Percentiles rank a stretch among this genome's conserved stretches.
Conservation (phyloP, 169 alveolate species). For the Cryptosporidium bovis region DNA sequence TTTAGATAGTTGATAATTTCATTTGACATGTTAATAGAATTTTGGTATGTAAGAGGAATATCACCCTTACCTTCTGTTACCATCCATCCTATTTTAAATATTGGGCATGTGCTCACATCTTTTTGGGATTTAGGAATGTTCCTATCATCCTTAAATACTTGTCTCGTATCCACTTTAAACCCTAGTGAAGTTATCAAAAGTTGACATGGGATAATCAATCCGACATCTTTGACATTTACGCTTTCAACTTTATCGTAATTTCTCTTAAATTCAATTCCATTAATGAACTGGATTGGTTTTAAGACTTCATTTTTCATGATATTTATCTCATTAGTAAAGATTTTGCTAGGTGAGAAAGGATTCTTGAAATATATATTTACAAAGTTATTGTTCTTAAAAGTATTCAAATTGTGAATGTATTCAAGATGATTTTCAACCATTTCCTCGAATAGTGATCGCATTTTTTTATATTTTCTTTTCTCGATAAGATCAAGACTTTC, state of each 20-base stretch:
- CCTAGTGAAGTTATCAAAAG: constrained; percentile 56
- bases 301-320: background rate
- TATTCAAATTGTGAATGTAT: background rate
- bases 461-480: constrained; percentile 17
- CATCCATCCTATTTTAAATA: constrained; percentile 70
- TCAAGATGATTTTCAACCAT: constrained; percentile 61
- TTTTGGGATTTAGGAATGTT: background rate
- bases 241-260: background rate
- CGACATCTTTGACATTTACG: background rate
- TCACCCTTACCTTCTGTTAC: constrained; percentile 61
- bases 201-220: constrained; percentile 38
- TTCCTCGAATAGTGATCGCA: constrained; percentile 26
- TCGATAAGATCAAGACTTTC: background rate
- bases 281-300: constrained; percentile 24
- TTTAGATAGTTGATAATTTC: constrained; percentile 14
- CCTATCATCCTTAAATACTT: constrained; percentile 6
- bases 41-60: background rate
- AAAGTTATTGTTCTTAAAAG: background rate
- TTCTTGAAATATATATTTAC: constrained; percentile 45
- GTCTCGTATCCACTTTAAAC: constrained; percentile 19
- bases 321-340: constrained; percentile 28
- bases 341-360: constrained; percentile 10
- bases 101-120: constrained; percentile 1
- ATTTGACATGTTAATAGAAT: background rate
- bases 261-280: constrained; percentile 27